These are phyloP conservation scores for Stephanodiscus minutulus DNA, from an alignment of 108 stramenopile species.

Conservation along the genomic window DNA sequence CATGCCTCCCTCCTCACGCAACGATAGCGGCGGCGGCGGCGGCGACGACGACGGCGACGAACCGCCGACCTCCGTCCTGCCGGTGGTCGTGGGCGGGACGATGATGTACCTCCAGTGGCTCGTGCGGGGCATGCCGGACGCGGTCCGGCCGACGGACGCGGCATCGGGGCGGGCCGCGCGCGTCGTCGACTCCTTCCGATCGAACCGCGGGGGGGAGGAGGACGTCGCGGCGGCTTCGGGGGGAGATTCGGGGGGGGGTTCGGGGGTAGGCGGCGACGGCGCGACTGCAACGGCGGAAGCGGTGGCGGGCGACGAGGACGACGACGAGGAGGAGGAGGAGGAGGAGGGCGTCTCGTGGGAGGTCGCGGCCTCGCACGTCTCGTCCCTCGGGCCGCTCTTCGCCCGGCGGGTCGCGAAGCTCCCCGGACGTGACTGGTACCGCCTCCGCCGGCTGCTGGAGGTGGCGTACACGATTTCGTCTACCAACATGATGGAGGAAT, in stretches of 20 bases:
- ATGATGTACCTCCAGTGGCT: conserved; percentile 98
- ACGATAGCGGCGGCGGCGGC: not conserved
- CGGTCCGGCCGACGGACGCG: conserved; percentile 67
- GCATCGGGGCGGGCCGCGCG: conserved; percentile 56
- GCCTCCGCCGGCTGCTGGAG: conserved; percentile 87
- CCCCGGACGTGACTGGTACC: conserved; percentile 89
- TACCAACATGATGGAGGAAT: conserved; percentile 34
- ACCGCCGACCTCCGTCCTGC: conserved; percentile 44
- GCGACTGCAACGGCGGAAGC: not conserved
- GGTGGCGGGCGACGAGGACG: conserved; percentile 18
- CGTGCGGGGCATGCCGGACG: conserved; percentile 93
- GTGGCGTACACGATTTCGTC: conserved; percentile 66
- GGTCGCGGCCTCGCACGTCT: conserved; percentile 64
- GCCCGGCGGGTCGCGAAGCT: conserved; percentile 62
- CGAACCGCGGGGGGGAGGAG: not conserved
- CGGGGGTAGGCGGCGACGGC: not conserved
- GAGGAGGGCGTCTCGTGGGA: conserved; percentile 72
- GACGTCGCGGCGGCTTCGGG: not conserved
- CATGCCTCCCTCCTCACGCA: not conserved
- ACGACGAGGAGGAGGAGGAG: conserved; percentile 26
- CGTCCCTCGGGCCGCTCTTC: conserved; percentile 60
- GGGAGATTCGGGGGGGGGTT: not conserved
- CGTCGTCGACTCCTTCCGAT: conserved; percentile 49
- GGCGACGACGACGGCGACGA: not conserved
- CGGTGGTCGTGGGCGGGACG: conserved; percentile 91